phyloP scores from a whole-genome alignment of 805 yeast species.

The Candida boleticola region DNA sequence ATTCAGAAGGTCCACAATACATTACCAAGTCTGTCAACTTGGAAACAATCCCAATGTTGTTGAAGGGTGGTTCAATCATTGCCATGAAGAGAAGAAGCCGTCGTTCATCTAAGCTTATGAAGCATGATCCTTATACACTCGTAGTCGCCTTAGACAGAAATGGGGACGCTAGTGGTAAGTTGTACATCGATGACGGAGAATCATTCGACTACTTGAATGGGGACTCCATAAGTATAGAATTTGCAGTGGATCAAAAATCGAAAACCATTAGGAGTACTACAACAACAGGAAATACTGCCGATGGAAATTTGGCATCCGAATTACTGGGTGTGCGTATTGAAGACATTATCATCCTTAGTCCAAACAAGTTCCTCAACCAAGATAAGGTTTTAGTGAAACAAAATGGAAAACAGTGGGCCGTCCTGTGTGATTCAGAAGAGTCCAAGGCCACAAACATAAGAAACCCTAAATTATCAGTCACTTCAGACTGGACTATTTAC shows the following conservation, averaged over 20 bases:
- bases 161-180: conserved; percentile 52
- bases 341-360: conserved; percentile 51
- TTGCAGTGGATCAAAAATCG: conserved; percentile 26
- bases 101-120: conserved; percentile 75
- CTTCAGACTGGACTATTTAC: conserved; percentile 47
- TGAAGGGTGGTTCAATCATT: conserved; percentile 78
- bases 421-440: conserved; percentile 11
- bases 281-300: conserved; percentile 7
- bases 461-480: conserved; percentile 50
- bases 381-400: conserved; percentile 32
- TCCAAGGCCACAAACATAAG: conserved; percentile 30
- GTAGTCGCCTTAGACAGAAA: conserved; percentile 53
- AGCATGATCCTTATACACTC: conserved; percentile 76
- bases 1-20: conserved; percentile 8
- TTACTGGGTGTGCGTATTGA: conserved; percentile 48
- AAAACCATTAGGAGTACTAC: conserved; percentile 24
- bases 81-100: conserved; percentile 71
- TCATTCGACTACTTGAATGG: conserved; percentile 55
- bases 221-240: conserved; percentile 44
- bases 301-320: conserved; percentile 9
- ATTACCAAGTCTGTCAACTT: conserved; percentile 45
- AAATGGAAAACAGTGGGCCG: conserved; percentile 32
- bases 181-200: conserved; percentile 87
- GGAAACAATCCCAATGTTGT: conserved; percentile 63
- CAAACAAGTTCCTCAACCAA: conserved; percentile 8